Evolutionary conservation across 2,329 filamentous ascomycete species (phyloP).

Genomic region (Colletotrichum somersetense): DNA sequence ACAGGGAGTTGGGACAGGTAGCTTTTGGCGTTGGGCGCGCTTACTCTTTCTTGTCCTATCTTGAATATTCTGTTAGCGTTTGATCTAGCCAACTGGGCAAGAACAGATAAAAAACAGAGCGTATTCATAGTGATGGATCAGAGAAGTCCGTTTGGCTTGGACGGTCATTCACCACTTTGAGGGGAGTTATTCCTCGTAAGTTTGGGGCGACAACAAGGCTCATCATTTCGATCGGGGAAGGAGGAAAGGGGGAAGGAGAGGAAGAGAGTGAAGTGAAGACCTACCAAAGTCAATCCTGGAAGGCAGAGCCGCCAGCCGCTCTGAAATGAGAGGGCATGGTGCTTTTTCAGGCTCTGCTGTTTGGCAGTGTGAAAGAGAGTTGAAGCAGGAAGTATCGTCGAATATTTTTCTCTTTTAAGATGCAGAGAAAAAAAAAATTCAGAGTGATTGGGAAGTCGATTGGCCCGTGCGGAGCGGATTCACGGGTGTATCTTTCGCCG

Average conservation of each 20-base stretch:
- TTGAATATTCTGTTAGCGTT: slow-evolving; percentile 25
- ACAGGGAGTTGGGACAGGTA: slow-evolving; percentile 1
- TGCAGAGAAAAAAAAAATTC: slow-evolving; percentile 28
- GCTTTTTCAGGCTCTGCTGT: slow-evolving; percentile 28
- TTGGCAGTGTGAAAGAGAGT: slow-evolving; percentile 18
- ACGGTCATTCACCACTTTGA: slow-evolving; percentile 64
- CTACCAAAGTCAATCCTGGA: slow-evolving; percentile 34
- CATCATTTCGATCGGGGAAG: slow-evolving; percentile 52
- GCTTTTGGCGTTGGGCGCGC: slow-evolving; percentile 8
- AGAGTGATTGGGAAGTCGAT: slow-evolving; percentile 35
- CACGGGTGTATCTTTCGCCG: slow-evolving; percentile 37
- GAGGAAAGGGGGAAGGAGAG: not conserved
- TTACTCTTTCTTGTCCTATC: slow-evolving; percentile 19
- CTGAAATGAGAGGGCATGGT: slow-evolving; percentile 25
- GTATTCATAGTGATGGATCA: slow-evolving; percentile 51
- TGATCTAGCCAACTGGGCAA: not conserved
- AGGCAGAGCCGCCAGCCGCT: slow-evolving; percentile 29
- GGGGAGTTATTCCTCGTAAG: slow-evolving; percentile 62
- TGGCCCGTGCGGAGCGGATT: slow-evolving; percentile 35
- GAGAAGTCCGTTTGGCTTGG: slow-evolving; percentile 69
- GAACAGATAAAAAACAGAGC: not conserved
- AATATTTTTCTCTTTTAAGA: slow-evolving; percentile 29
- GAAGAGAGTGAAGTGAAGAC: slow-evolving; percentile 5
- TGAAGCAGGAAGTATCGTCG: not conserved
- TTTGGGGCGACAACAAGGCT: slow-evolving; percentile 64